Percentiles rank a stretch among this genome's conserved stretches.
phyloP scores from a whole-genome alignment of 2,329 filamentous ascomycete genomes.

The Claviceps sp. region DNA sequence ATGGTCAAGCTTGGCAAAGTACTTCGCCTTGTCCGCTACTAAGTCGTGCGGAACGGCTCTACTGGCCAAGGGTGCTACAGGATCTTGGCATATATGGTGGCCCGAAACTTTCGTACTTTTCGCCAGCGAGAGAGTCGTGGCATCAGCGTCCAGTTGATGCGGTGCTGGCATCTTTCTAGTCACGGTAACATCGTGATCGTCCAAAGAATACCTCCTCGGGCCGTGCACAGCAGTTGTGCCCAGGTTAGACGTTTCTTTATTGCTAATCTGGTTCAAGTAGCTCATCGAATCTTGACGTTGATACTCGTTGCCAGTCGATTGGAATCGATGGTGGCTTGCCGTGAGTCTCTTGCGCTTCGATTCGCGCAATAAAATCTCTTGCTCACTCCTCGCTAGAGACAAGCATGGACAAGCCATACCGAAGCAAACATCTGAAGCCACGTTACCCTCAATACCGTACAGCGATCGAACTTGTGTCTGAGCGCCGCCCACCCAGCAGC shows the following conservation, averaged over 20 bases:
- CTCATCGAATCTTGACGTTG: conserved; percentile 12
- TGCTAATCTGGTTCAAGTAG: neutral
- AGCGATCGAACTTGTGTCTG: conserved; percentile 18
- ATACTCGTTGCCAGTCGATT: conserved; percentile 10
- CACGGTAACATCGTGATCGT: conserved; percentile 4
- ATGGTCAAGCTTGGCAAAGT: neutral
- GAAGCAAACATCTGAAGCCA: conserved; percentile 11
- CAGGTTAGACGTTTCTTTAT: neutral
- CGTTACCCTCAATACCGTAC: conserved; percentile 19
- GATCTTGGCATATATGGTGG: conserved; percentile 6
- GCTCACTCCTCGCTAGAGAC: conserved; percentile 17
- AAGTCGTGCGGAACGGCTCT: conserved; percentile 1
- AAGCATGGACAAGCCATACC: conserved; percentile 17
- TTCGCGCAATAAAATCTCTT: conserved; percentile 20
- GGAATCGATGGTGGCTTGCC: conserved; percentile 2
- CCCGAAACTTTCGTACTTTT: neutral
- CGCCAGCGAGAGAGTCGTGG: neutral
- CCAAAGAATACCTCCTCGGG: conserved; percentile 5
- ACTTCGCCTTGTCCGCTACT: conserved; percentile 1
- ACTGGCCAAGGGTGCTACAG: neutral
- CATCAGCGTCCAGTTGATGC: conserved; percentile 7
- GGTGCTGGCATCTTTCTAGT: neutral
- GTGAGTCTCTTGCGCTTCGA: conserved; percentile 6
- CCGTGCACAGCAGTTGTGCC: neutral
- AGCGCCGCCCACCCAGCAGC: conserved; percentile 14